Percentiles rank a stretch among this genome's conserved stretches.
Evolutionary conservation across 228 moss, liverwort and hornwort species (phyloP).

Genomic region (Sphagnum fallax): DNA sequence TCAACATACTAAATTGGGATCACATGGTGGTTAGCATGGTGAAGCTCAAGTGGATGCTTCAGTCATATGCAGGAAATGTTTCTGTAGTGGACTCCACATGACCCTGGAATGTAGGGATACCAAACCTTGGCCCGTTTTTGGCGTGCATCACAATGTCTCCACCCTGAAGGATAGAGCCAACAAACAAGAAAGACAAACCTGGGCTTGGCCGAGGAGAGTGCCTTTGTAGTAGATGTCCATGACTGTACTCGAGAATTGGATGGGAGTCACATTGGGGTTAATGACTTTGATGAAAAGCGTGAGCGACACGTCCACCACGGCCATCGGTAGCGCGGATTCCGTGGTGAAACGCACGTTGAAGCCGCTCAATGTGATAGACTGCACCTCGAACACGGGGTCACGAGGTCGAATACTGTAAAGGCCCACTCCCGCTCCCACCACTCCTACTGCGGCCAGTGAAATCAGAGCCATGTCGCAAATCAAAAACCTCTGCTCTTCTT

Average conservation of each 20-base stretch:
- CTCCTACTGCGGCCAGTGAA: conserved; percentile 22
- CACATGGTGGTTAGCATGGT: no score
- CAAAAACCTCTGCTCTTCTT: not conserved
- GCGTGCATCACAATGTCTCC: no score
- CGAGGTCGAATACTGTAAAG: conserved; percentile 42
- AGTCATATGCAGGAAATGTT: no score
- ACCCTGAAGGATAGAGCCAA: no score
- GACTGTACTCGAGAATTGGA: conserved; percentile 51
- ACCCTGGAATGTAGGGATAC: no score
- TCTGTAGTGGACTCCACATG: no score
- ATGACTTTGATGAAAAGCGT: conserved; percentile 47
- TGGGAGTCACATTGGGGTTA: conserved; percentile 55
- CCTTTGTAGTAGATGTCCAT: conserved; percentile 66
- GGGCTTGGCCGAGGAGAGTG: conserved; percentile 39
- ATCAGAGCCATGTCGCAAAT: conserved; percentile 32
- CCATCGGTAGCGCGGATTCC: conserved; percentile 34
- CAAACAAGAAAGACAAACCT: conserved; percentile 4
- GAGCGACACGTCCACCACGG: conserved; percentile 49
- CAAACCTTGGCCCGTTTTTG: no score
- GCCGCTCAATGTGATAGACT: conserved; percentile 39
- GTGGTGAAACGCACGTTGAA: conserved; percentile 36
- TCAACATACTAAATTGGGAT: no score
- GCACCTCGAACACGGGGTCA: conserved; percentile 45
- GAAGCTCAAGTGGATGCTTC: no score
- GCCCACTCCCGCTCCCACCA: conserved; percentile 33